phyloP scores from a whole-genome alignment of 2,329 filamentous ascomycete genomes.

The Blastomyces gilchristii region DNA sequence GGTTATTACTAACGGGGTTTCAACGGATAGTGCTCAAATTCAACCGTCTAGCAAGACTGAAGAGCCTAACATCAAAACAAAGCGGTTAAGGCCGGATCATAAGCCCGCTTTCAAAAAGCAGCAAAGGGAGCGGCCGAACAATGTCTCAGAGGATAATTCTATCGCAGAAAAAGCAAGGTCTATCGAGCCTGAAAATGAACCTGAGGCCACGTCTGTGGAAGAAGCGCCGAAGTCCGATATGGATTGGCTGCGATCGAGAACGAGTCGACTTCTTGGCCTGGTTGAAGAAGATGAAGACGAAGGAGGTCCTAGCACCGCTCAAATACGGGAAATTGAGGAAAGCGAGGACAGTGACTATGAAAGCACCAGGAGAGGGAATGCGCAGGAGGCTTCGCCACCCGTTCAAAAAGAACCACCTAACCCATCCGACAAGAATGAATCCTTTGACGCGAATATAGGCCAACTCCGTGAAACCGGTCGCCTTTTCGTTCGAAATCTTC shows the following conservation, averaged over 20 bases:
- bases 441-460: conserved; percentile 42
- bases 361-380: conserved; percentile 16
- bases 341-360: conserved; percentile 8
- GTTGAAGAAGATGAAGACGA: conserved; percentile 54
- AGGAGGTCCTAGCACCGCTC: conserved; percentile 12
- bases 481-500: conserved; percentile 80
- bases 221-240: conserved; percentile 52
- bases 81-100: conserved; percentile 2
- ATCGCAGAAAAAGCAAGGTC: conserved; percentile 4
- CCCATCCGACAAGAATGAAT: conserved; percentile 26
- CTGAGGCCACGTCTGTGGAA: conserved; percentile 17
- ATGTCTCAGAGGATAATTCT: not conserved
- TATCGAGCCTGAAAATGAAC: conserved; percentile 16
- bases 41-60: conserved; percentile 27
- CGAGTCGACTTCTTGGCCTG: conserved; percentile 74
- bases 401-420: conserved; percentile 17
- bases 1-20: conserved; percentile 19
- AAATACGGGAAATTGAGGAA: conserved; percentile 11
- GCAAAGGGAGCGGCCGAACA: conserved; percentile 4
- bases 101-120: not conserved
- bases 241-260: conserved; percentile 86
- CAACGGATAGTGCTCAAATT: conserved; percentile 18
- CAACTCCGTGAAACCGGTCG: conserved; percentile 62
- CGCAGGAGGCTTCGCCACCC: not conserved
- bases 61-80: conserved; percentile 38